Evolutionary conservation across 495 filamentous ascomycete genomes (phyloP).

Genomic region (Podospora didyma): DNA sequence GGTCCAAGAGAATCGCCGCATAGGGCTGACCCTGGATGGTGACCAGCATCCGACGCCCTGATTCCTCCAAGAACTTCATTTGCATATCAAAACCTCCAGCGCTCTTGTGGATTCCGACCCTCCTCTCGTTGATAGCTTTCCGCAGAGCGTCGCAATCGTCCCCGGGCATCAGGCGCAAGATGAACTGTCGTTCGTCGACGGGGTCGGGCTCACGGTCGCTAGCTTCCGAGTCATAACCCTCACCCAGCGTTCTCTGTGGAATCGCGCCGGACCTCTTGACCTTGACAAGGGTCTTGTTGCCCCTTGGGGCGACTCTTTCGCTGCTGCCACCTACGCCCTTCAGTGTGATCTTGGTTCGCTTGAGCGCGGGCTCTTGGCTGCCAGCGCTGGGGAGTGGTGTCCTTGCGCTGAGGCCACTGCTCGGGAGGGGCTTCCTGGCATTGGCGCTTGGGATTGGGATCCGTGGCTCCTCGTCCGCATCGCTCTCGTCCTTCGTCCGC

Average conservation of each 20-base stretch:
- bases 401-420: too few relatives aligned
- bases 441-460: too few relatives aligned
- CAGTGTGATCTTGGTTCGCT: constrained; percentile 42
- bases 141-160: constrained; percentile 79
- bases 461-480: too few relatives aligned
- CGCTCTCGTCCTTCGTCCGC: constrained; percentile 32
- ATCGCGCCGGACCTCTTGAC: constrained; percentile 48
- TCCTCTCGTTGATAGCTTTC: constrained; percentile 64
- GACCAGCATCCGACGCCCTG: constrained; percentile 69
- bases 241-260: constrained; percentile 64
- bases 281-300: constrained; percentile 31
- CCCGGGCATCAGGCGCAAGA: constrained; percentile 83
- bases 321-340: too few relatives aligned
- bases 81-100: constrained; percentile 66
- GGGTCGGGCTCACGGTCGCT: constrained; percentile 87
- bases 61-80: constrained; percentile 73
- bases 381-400: too few relatives aligned
- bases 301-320: too few relatives aligned
- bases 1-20: constrained; percentile 77
- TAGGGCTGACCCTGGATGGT: constrained; percentile 67
- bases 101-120: constrained; percentile 58
- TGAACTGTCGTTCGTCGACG: constrained; percentile 78
- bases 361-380: constrained; percentile 23
- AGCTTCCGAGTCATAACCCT: constrained; percentile 96
- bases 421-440: too few relatives aligned